Evolutionary conservation across 2,329 filamentous ascomycete genomes (phyloP).

Genomic region (Exserohilum turcica): DNA sequence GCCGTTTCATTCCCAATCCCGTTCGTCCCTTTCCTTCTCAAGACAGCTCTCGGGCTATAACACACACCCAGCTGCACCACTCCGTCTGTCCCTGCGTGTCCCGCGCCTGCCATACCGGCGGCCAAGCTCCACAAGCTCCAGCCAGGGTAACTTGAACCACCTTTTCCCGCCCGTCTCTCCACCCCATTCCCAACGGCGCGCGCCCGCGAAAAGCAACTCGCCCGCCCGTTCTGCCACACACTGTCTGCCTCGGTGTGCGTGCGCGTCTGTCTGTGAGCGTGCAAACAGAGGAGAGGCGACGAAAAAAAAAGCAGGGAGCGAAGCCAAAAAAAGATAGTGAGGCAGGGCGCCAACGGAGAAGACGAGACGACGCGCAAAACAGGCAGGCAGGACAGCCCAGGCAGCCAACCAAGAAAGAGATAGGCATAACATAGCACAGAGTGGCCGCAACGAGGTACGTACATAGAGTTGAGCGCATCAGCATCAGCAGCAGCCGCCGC

Average conservation of each 20-base stretch:
- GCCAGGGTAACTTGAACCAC: constrained; percentile 15
- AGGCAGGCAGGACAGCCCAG: no score
- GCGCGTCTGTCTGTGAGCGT: not conserved
- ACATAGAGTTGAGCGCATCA: no score
- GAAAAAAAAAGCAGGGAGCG: not conserved
- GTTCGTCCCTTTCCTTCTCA: constrained; percentile 49
- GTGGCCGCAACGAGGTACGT: constrained; percentile 35
- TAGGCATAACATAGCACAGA: no score
- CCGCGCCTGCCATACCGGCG: constrained; percentile 19
- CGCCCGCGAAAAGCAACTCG: constrained; percentile 21
- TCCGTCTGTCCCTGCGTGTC: constrained; percentile 23
- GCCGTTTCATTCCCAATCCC: constrained; percentile 49
- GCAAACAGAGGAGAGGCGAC: not conserved
- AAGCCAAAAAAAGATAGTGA: not conserved
- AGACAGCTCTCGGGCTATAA: constrained; percentile 41
- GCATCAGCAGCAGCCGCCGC: no score
- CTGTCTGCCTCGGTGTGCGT: no score
- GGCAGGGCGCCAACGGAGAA: no score
- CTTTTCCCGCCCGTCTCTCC: constrained; percentile 18
- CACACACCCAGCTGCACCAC: constrained; percentile 35
- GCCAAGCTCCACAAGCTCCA: constrained; percentile 31
- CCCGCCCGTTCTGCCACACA: not conserved
- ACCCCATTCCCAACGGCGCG: constrained; percentile 27
- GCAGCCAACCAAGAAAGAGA: no score
- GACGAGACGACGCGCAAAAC: no score